phyloP scores from a whole-genome alignment of 2,329 filamentous ascomycete genomes.

The Phialemonium atrogriseum region DNA sequence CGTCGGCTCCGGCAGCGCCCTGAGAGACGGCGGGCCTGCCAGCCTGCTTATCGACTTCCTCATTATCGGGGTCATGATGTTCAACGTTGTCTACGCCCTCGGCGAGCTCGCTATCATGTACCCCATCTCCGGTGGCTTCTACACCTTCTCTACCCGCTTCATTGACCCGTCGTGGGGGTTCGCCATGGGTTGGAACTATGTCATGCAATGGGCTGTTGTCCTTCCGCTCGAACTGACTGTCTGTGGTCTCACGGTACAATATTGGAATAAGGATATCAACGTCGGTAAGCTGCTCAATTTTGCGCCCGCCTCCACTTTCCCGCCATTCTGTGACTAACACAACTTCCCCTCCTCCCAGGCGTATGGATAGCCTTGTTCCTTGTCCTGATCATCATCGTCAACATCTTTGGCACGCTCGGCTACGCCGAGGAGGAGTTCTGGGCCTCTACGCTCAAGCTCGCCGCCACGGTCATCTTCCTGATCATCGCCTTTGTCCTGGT shows the following conservation, averaged over 20 bases:
- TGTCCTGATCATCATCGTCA: constrained; percentile 38
- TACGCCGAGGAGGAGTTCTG: constrained; percentile 50
- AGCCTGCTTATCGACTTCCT: constrained; percentile 41
- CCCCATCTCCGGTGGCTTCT: constrained; percentile 55
- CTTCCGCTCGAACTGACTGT: constrained; percentile 43
- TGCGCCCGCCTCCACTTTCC: neutral
- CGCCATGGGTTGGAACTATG: constrained; percentile 42
- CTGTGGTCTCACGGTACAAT: constrained; percentile 39
- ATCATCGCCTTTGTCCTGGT: constrained; percentile 50
- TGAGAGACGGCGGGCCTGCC: constrained; percentile 39
- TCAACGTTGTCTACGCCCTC: constrained; percentile 52
- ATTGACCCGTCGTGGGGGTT: constrained; percentile 54
- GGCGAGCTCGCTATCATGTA: constrained; percentile 55
- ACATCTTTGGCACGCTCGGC: constrained; percentile 46
- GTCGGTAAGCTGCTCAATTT: constrained; percentile 17
- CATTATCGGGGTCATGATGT: constrained; percentile 53
- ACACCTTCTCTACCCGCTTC: constrained; percentile 52
- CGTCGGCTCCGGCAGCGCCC: constrained; percentile 48
- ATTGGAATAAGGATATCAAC: constrained; percentile 39
- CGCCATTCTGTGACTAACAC: neutral
- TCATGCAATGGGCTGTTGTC: constrained; percentile 43
- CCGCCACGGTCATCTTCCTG: constrained; percentile 53
- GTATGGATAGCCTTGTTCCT: constrained; percentile 49
- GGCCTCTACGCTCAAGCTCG: constrained; percentile 46
- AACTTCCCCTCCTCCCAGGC: constrained; percentile 3